These are phyloP conservation scores for Plenodomus lindquistii DNA, from an alignment of 2,329 filamentous ascomycete genomes.

Conservation along the genomic window DNA sequence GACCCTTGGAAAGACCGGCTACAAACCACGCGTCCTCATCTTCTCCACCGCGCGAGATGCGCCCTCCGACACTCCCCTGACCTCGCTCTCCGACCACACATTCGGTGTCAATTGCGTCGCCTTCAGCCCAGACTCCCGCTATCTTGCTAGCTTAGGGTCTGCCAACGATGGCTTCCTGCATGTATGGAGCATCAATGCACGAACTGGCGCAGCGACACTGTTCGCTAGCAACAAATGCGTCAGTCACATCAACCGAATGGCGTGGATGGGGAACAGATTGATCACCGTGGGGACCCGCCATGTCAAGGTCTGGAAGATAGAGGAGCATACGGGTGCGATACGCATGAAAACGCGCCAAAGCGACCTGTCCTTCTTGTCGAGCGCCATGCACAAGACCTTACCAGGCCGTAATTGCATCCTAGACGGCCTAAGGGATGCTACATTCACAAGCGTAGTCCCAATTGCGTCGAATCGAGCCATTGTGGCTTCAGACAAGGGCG, in stretches of 20 bases:
- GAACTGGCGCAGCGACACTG: conserved; percentile 76
- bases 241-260: conserved; percentile 80
- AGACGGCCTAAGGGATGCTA: conserved; percentile 78
- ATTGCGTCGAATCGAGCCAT: conserved; percentile 76
- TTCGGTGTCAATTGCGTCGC: conserved; percentile 87
- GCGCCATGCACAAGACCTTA: conserved; percentile 63
- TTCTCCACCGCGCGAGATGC: conserved; percentile 78
- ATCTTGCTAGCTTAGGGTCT: conserved; percentile 83
- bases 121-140: conserved; percentile 85
- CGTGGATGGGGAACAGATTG: conserved; percentile 84
- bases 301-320: conserved; percentile 89
- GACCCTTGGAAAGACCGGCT: conserved; percentile 67
- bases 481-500: conserved; percentile 83
- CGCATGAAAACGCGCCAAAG: conserved; percentile 51
- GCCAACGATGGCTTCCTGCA: conserved; percentile 94
- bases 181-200: conserved; percentile 84
- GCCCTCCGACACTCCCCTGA: conserved; percentile 79
- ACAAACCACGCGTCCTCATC: conserved; percentile 86
- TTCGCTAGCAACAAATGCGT: conserved; percentile 92
- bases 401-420: conserved; percentile 86
- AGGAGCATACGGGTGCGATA: conserved; percentile 60
- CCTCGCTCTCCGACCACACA: conserved; percentile 84
- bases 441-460: conserved; percentile 76
- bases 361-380: conserved; percentile 50
- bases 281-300: conserved; percentile 89